Conservation (phyloP, 495 filamentous ascomycete species). For the Clohesyomyces aquaticus region DNA sequence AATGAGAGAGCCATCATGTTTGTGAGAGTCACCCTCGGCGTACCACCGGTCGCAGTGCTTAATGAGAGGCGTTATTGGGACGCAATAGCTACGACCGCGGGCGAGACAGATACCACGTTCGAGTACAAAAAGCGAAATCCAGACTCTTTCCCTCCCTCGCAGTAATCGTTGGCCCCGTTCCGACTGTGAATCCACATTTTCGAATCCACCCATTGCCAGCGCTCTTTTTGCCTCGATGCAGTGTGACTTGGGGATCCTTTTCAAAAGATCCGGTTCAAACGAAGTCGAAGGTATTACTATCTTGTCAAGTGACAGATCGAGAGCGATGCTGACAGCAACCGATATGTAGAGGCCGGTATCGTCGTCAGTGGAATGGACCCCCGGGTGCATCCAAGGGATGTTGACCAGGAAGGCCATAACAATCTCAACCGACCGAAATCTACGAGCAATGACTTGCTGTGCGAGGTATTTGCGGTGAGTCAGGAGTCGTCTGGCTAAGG, state of each 20-base stretch:
- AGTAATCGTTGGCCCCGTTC: constrained; percentile 62
- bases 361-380: constrained; percentile 68
- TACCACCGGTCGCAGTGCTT: constrained; percentile 72
- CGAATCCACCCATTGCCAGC: constrained; percentile 68
- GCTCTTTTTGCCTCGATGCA: constrained; percentile 68
- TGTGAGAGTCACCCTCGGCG: constrained; percentile 62
- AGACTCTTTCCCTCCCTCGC: constrained; percentile 67
- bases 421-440: constrained; percentile 70
- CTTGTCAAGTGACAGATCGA: constrained; percentile 72
- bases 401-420: constrained; percentile 77
- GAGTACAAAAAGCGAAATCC: constrained; percentile 73
- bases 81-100: constrained; percentile 67
- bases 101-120: constrained; percentile 73
- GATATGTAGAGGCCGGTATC: constrained; percentile 73
- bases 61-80: constrained; percentile 65
- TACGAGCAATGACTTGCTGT: constrained; percentile 59
- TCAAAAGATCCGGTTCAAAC: constrained; percentile 54
- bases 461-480: constrained; percentile 67
- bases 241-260: constrained; percentile 61
- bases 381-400: constrained; percentile 74
- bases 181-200: constrained; percentile 62
- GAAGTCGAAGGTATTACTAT: constrained; percentile 61
- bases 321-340: constrained; percentile 67
- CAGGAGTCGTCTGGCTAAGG: constrained; percentile 64
- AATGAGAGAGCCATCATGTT: constrained; percentile 68